A percentile compares a stretch with the other conserved stretches of the same genome.
These are phyloP conservation scores for Trichosanthes truncata DNA, from an alignment of 306 rosid genomes.

Conservation along the genomic window DNA sequence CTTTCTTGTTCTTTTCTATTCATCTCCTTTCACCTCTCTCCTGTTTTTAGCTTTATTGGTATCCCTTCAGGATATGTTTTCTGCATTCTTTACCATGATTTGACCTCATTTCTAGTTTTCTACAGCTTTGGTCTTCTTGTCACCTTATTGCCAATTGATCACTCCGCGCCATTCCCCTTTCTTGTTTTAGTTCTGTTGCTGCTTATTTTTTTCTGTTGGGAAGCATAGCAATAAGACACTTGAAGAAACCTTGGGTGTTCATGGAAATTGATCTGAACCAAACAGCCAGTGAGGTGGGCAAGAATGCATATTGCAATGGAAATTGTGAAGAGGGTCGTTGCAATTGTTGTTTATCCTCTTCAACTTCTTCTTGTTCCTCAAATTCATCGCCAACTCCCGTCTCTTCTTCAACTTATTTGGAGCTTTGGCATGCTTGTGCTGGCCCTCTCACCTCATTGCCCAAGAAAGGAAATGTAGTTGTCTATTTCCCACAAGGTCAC, in stretches of 20 bases:
- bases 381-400: conserved; percentile 41
- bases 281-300: conserved; percentile 62
- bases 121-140: conserved; percentile 31
- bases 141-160: conserved; percentile 36
- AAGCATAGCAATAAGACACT: conserved; percentile 16
- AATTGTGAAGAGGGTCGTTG: conserved; percentile 52
- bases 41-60: conserved; percentile 35
- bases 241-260: conserved; percentile 41
- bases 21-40: conserved; percentile 24
- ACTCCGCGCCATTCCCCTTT: conserved; percentile 8
- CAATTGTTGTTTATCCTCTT: conserved; percentile 51
- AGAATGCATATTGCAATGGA: conserved; percentile 50
- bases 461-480: conserved; percentile 84
- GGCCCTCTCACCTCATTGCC: conserved; percentile 90
- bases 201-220: conserved; percentile 20
- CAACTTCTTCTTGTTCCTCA: conserved; percentile 64
- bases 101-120: conserved; percentile 55
- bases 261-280: conserved; percentile 99
- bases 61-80: conserved; percentile 30
- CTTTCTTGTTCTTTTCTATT: conserved; percentile 31
- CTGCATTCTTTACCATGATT: conserved; percentile 46
- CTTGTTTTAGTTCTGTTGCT: conserved; percentile 10
- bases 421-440: conserved; percentile 98
- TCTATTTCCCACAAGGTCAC: conserved; percentile 92
- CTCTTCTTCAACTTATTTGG: conserved; percentile 66